Base-by-base conservation (phyloP, 306 rosid species). In the Rosa lucieae region DNA sequence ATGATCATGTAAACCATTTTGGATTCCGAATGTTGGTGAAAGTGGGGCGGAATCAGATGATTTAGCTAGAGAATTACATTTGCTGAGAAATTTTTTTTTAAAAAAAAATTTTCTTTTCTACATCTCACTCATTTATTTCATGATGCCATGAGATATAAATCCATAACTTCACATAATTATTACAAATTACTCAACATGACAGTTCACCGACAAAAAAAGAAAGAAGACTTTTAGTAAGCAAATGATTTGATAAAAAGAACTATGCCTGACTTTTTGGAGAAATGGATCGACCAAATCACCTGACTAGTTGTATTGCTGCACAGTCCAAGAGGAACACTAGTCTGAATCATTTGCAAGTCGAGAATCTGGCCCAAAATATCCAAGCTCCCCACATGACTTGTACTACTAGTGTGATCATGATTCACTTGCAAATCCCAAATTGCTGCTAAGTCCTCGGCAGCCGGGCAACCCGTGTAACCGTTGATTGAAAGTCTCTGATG, bases 391-490 rank as follows among this genome's bases (percentile, higher is more conserved):
- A 0, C 65, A 9, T 21, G 14, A 58, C 32, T 58, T 8, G 32
- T 9, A 58, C 6, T n/a, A 9, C 65, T 8, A 58, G 35, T 9
- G 2, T 21, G 65, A 21, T 58, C 65, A 21, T 10, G 35, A 67
- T 74, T 83, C 32, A 81, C 77, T 51, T 86, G 78, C 78, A 90
- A 85, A 43, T 89, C 96, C 97, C 97, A 94, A 35, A 92, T 75
- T 49, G 84, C 80, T 11, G 97, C 90, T 80, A 92, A 90, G 32
- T 89, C 91, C 79, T 85, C 88, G 52, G 93, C 93, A 69, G 94
- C 86, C 71, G 97, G 96, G 85, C 86, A 89, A 43, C 97, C 97
- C 5, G 83, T 74, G 86, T 90, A 94, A 49, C 93, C 77, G 79
- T 89, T 86, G 76, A 87, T 83, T 20, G 84, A 78, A 70, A 87